Conservation (phyloP, 805 yeast genomes). For the Starmerella scarabaei region DNA sequence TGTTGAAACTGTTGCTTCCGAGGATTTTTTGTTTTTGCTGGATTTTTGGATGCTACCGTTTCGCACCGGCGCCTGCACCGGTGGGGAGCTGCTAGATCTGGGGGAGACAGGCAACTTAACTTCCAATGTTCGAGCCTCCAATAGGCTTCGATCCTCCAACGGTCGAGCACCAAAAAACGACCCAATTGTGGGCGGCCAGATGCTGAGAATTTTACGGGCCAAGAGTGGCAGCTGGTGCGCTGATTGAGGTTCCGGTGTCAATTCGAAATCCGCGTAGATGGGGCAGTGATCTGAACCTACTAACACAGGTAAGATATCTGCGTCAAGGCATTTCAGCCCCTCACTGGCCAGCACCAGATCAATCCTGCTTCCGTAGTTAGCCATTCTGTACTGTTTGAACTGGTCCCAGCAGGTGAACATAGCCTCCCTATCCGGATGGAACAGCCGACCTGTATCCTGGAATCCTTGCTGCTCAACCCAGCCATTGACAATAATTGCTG, state of each 20-base stretch:
- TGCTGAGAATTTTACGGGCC: conserved; percentile 1
- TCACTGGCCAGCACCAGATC: conserved; percentile 55
- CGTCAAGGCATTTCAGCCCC: conserved; percentile 31
- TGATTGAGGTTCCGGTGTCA: conserved; percentile 8
- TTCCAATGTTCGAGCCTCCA: no score
- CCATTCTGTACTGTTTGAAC: conserved; percentile 56
- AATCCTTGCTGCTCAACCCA: conserved; percentile 31
- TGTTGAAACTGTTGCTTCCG: conserved; percentile 4
- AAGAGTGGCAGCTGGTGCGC: conserved; percentile 6
- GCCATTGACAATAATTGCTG: conserved; percentile 36
- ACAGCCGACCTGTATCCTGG: conserved; percentile 31
- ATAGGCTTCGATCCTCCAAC: no score
- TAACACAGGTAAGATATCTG: conserved; percentile 52
- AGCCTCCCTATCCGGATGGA: conserved; percentile 44
- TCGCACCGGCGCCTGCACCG: no score
- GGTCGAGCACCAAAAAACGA: conserved; percentile 4
- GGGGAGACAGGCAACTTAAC: no score
- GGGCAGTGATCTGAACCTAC: conserved; percentile 96
- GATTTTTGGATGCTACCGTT: no score
- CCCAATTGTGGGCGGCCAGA: conserved; percentile 5
- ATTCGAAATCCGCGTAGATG: conserved; percentile 51
- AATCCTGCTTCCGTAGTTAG: conserved; percentile 78
- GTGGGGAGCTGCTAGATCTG: no score
- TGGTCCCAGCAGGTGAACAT: conserved; percentile 93
- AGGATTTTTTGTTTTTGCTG: no score